Evolutionary conservation across 179 eudicot species (phyloP).

Genomic region (Monotropa hypopitys): DNA sequence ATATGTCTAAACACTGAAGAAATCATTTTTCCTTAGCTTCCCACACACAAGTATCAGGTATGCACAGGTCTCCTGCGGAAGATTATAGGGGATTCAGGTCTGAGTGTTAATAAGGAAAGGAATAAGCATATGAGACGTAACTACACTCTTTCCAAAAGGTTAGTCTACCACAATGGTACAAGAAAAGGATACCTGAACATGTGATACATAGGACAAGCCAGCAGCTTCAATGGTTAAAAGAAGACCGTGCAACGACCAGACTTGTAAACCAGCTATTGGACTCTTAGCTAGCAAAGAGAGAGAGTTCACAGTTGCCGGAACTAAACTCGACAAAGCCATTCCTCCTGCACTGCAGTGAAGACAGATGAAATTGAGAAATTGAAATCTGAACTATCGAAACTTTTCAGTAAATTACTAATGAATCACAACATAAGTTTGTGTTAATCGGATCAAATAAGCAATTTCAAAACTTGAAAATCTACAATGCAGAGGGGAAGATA

Average conservation of each 20-base stretch:
- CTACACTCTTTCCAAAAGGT: background rate
- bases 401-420: background rate
- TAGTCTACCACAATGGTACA: background rate
- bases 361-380: constrained; percentile 11
- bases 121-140: background rate
- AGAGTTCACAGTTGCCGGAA: constrained; percentile 82
- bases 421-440: background rate
- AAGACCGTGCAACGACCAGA: constrained; percentile 93
- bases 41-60: background rate
- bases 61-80: background rate
- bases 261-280: constrained; percentile 53
- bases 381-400: background rate
- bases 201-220: constrained; percentile 82
- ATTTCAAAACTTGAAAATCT: background rate
- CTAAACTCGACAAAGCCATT: constrained; percentile 90
- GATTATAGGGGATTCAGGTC: background rate
- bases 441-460: background rate
- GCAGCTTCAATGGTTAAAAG: constrained; percentile 95
- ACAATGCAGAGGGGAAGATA: background rate
- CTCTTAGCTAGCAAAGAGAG: constrained; percentile 77
- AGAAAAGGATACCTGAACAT: constrained; percentile 65
- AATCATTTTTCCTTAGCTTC: background rate
- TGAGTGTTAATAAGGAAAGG: background rate
- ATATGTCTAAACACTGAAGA: background rate
- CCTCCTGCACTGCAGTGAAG: constrained; percentile 87